Evolutionary conservation across 2,329 filamentous ascomycete genomes (phyloP).

Genomic region (Venturia pyrina): DNA sequence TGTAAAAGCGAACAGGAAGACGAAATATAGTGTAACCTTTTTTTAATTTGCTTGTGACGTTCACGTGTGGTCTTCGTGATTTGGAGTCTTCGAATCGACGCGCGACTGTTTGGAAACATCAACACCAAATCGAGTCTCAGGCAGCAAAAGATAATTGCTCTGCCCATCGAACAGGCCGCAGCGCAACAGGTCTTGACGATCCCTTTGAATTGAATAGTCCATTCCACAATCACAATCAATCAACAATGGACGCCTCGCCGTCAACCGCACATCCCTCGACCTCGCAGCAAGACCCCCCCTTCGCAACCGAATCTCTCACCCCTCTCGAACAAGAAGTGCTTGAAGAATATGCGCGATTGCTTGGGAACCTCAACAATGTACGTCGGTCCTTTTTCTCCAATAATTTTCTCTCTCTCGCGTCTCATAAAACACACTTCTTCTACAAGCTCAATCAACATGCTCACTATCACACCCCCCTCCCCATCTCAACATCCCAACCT

Average conservation of each 20-base stretch:
- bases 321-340: slow-evolving; percentile 88
- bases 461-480: too few relatives aligned
- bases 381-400: slow-evolving; percentile 15
- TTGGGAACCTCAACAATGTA: slow-evolving; percentile 87
- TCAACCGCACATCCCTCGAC: not conserved
- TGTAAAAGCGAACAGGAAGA: not conserved
- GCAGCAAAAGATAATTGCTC: too few relatives aligned
- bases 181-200: not conserved
- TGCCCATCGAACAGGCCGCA: too few relatives aligned
- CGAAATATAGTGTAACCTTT: not conserved
- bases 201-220: too few relatives aligned
- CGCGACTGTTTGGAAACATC: not conserved
- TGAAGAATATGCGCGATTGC: slow-evolving; percentile 81
- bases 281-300: slow-evolving; percentile 10
- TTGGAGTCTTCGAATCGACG: not conserved
- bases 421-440: too few relatives aligned
- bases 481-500: too few relatives aligned
- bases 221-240: not conserved
- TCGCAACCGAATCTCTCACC: slow-evolving; percentile 38
- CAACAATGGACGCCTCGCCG: slow-evolving; percentile 4
- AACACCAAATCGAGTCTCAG: not conserved
- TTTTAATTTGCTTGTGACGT: not conserved
- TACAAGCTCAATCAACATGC: too few relatives aligned
- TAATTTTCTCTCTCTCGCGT: too few relatives aligned
- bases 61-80: not conserved